Percentiles rank a stretch among this genome's conserved stretches.
Conservation (phyloP, 164 flowering plant genomes). For the Chloranthus sessilifolius region DNA sequence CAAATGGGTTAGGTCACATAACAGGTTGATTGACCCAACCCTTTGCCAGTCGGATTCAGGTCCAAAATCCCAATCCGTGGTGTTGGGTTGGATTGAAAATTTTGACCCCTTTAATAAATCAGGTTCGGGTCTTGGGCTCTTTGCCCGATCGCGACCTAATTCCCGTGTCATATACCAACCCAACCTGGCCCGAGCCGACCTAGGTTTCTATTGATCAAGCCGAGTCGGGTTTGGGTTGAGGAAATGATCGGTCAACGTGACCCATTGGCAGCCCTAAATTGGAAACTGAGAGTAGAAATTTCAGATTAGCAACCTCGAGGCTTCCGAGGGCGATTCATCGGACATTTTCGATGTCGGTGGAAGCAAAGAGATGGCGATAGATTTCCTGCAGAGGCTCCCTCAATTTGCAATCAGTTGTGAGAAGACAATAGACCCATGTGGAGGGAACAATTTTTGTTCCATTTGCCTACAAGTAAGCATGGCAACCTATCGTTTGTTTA, state of each 20-base stretch:
- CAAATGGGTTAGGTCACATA: too few relatives aligned
- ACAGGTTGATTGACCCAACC: too few relatives aligned
- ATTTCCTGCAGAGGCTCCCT: constrained; percentile 42
- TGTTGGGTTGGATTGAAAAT: too few relatives aligned
- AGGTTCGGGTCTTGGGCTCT: too few relatives aligned
- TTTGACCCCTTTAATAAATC: too few relatives aligned
- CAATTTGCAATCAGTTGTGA: constrained; percentile 10
- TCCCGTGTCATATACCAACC: background rate
- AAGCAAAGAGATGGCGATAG: constrained; percentile 37
- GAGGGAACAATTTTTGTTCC: constrained; percentile 32
- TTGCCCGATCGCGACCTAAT: too few relatives aligned
- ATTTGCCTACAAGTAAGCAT: constrained; percentile 64
- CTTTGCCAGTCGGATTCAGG: too few relatives aligned
- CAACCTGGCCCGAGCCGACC: background rate
- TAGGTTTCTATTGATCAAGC: background rate
- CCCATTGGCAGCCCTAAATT: background rate
- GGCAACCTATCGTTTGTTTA: background rate
- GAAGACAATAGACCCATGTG: constrained; percentile 1
- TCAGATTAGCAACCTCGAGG: constrained; percentile 42
- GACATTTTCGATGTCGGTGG: constrained; percentile 47
- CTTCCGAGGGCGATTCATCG: constrained; percentile 32
- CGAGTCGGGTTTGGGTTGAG: background rate
- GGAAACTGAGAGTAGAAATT: background rate
- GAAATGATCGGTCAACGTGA: background rate
- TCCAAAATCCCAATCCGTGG: too few relatives aligned